Conservation (phyloP, 2,329 filamentous ascomycete genomes). For the Trichoderma sp. region DNA sequence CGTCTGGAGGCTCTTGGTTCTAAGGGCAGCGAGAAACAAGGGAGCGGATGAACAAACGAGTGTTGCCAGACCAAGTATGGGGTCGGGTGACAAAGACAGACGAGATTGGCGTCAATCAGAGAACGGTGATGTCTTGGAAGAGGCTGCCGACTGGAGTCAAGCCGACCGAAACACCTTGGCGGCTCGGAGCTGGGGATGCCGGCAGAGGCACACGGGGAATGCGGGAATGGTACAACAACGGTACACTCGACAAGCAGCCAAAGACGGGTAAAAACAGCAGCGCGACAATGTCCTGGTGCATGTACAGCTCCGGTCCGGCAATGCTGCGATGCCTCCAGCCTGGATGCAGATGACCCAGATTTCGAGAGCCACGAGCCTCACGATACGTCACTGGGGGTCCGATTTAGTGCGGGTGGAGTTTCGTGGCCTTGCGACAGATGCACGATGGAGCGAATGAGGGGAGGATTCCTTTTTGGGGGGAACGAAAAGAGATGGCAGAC, state of each 20-base stretch:
- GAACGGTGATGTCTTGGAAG: neutral
- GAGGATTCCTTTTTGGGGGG: neutral
- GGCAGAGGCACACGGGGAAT: conserved; percentile 1
- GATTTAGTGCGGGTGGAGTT: conserved; percentile 14
- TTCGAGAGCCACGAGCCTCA: conserved; percentile 15
- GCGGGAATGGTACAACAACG: neutral
- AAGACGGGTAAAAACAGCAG: neutral
- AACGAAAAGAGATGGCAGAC: neutral
- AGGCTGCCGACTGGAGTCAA: conserved; percentile 5
- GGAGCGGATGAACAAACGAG: conserved; percentile 2
- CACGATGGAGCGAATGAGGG: conserved; percentile 11
- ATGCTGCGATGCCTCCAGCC: conserved; percentile 9
- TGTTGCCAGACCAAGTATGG: neutral
- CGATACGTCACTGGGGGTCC: conserved; percentile 20
- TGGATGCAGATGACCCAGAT: conserved; percentile 21
- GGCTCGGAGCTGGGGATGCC: neutral
- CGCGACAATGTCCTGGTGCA: conserved; percentile 4
- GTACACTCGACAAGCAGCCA: neutral
- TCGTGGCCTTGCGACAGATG: conserved; percentile 7
- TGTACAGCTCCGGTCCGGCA: conserved; percentile 1
- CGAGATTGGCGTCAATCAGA: conserved; percentile 17
- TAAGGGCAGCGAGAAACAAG: conserved; percentile 19
- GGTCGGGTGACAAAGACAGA: conserved; percentile 15
- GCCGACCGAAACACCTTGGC: conserved; percentile 11
- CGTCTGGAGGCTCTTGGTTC: conserved; percentile 45